Base-by-base conservation (phyloP, 768 basidiomycete species). In the Rhizopogon vesiculosus region DNA sequence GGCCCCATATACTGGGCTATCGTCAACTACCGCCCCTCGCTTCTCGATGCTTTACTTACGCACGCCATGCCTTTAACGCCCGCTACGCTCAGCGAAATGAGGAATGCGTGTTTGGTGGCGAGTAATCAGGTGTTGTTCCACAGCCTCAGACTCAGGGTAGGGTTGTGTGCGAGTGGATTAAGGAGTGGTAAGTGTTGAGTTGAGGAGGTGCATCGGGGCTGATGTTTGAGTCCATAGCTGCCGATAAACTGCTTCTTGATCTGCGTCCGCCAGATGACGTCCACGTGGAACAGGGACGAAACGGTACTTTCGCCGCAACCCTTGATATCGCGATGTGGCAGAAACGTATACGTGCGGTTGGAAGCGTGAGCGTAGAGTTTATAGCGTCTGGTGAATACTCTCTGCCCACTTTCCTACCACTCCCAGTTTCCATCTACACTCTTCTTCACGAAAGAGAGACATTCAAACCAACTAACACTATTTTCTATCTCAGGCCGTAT, bases 331-430 rank as follows among this genome's bases (percentile, higher is more conserved):
- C 76, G 19, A 74, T 80, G 40, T 90, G 89, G 68, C 84, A 87
- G 66, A 81, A 79, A 59, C 76, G 87, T 33, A 84, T 90, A 85
- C 74, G 79, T 44, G 79, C 85, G n/a, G 76, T 81, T 10, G 79
- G 79, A 42, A 59, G 70, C 35, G 76, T 86, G n/a, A 61, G 62
- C n/a, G 62, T 88, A 7, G 86, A 90, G 58, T 89, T 89, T 56
- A 85, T 89, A 45, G 86, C 83, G 13, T 64, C 58, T 7, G 56
- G 68, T 68, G 38, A 48, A 45, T 5, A 66, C 73, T 35, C 72
- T 85, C 55, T 68, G 29, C 45, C 18, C 29, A 10, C 18, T 4
- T n/a, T 18, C n/a, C 3, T 3, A 12, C n/a, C 3, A 4, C 18
- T 42, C n/a, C 45, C 12, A 3, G 7, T 46, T 18, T 7, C 19